Evolutionary conservation across 1,284 basidiomycete species (phyloP), one percentile per base, ranked within the genome.

Genomic region (Tausonia pullulans): DNA sequence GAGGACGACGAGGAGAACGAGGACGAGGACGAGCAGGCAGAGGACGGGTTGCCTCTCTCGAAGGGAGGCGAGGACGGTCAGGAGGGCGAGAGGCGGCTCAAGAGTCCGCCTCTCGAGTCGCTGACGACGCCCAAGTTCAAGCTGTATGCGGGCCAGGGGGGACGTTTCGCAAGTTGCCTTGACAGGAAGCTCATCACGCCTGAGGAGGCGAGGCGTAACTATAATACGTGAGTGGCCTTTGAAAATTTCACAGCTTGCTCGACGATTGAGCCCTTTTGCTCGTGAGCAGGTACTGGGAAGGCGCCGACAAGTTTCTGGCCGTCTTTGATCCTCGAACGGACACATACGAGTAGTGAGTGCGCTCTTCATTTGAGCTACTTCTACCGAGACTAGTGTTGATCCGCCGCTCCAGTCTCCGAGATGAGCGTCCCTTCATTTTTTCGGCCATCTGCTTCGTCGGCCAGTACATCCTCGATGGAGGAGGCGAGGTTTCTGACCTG

Each of bases 371-470:
- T 27, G 27, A 27, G 27, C 27, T 27, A 27, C 27, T 27, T 27
- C 27, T 27, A 27, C 27, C 27, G 27, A 27, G 2, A 27, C 27
- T 2, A 27, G 27, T 27, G 27, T 27, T 27, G 27, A 27, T 27
- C 27, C 27, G 27, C 27, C 27, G 27, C 27, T 27, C 27, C 27
- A 27, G 27, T 27, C 27, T 27, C 27, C 27, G 27, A 27, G 27
- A 27, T 27, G 76, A 43, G 74, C 75, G 6, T 13, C 76, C 76
- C 0, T 77, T 77, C 67, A 73, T 70, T 10, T 70, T 76, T 49
- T 84, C 92, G 69, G 84, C 84, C 48, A 91, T 94, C 49, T 89
- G 90, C 71, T 90, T 90, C 86, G 88, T 92, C 45, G 91, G 88
- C 5, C 86, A 89, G 9, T 83, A 86, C 63, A 87, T 91, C 43